Base-by-base conservation (phyloP, 176 grass and related monocot genomes). In the Carex scoparia region DNA sequence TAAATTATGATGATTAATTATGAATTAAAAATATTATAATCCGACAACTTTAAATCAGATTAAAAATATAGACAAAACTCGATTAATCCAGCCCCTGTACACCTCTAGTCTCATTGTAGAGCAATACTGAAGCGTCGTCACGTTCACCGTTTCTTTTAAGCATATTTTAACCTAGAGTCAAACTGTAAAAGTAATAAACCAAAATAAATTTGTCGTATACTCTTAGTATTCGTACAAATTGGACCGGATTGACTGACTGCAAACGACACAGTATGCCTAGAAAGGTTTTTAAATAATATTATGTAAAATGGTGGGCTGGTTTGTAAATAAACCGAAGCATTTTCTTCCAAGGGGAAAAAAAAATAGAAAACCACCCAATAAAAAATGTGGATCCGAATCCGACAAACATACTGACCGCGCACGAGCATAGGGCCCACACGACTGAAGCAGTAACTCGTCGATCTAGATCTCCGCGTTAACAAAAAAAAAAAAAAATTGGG, bases 321-420 rank as follows among this genome's bases (percentile, higher is more conserved):
- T 2, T 76, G 71, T 28, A 76, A 53, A 76, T 53, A 4, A 12
- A 23, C 15, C 18, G 5, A 2, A 33, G 30, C 28, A 61, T 40
- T 10, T 42, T 38, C 4, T 7, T 35, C 4, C n/a, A 38, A 59
- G 54, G 4, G 11, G 19, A 5, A 63, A 61, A 64, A 81, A 2
- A 15, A 23, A 32, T 65, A 32, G 7, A 32, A 77, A 48, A 56
- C 10, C 11, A 77, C 4, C 72, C 27, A 77, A 77, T 76, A 77
- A 57, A 56, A 78, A 49, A 65, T 18, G 28, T 33, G 51, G 49
- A 78, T 57, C 74, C 74, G 74, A 57, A 69, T 68, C 81, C 81
- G 81, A 83, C 81, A 83, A 68, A 66, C 16, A 83, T 83, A 67
- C 81, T 83, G 81, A 11, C 5, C 19, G 19, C 61, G 61, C 81